Conservation (phyloP, 2,329 filamentous ascomycete species). For the Chalara sp. region DNA sequence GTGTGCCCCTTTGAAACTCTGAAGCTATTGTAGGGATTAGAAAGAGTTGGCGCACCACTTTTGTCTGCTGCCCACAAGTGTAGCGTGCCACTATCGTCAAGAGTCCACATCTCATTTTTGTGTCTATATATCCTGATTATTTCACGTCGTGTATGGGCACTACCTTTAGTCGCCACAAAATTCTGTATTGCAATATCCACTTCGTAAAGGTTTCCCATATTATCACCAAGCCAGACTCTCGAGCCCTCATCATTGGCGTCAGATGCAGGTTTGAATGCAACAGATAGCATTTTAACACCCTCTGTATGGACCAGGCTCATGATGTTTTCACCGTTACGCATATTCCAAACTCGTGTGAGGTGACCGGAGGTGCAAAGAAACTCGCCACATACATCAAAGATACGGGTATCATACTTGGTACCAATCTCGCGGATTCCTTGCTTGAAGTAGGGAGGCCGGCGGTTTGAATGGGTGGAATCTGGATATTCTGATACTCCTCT, state of each 20-base stretch:
- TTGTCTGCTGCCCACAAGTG: slow-evolving; percentile 78
- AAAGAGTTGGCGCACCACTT: slow-evolving; percentile 66
- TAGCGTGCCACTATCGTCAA: slow-evolving; percentile 83
- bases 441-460: slow-evolving; percentile 70
- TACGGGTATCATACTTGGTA: slow-evolving; percentile 79
- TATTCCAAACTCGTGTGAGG: slow-evolving; percentile 81
- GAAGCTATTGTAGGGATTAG: slow-evolving; percentile 65
- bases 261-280: slow-evolving; percentile 78
- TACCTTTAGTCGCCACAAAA: slow-evolving; percentile 60
- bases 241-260: slow-evolving; percentile 75
- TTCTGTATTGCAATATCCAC: slow-evolving; percentile 72
- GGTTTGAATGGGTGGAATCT: slow-evolving; percentile 77
- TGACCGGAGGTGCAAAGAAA: slow-evolving; percentile 82
- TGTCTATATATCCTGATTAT: slow-evolving; percentile 82
- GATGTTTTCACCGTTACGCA: slow-evolving; percentile 72
- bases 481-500: slow-evolving; percentile 54
- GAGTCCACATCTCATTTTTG: slow-evolving; percentile 84
- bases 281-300: slow-evolving; percentile 70
- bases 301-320: slow-evolving; percentile 81
- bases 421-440: slow-evolving; percentile 68
- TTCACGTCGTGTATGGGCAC: slow-evolving; percentile 71
- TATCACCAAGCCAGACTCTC: slow-evolving; percentile 85
- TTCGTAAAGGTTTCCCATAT: slow-evolving; percentile 80
- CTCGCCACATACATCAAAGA: slow-evolving; percentile 83
- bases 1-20: slow-evolving; percentile 75